These are phyloP conservation scores for Candida pseudoviswanathii DNA, from an alignment of 1,139 yeast species.

Conservation along the genomic window DNA sequence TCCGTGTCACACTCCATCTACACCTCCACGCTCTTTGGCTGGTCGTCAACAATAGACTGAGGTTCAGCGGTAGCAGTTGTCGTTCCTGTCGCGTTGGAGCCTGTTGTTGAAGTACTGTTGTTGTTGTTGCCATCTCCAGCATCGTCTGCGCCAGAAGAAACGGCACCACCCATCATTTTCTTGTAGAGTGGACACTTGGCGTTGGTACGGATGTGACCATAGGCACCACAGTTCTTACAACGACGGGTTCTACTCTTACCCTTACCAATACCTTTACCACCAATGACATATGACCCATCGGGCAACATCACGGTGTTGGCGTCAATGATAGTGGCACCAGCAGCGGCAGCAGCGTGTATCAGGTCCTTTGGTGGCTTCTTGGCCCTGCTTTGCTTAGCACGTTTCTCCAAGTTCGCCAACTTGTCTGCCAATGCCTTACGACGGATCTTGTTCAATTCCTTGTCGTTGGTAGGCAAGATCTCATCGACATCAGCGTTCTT, in stretches of 20 bases:
- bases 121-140: not conserved
- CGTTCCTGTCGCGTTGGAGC: not conserved
- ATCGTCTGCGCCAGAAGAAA: not conserved
- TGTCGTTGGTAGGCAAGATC: constrained; percentile 79
- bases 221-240: constrained; percentile 94
- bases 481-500: constrained; percentile 62
- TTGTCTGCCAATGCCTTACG: constrained; percentile 81
- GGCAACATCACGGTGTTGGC: constrained; percentile 48
- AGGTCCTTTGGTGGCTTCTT: constrained; percentile 37
- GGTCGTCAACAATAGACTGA: not conserved
- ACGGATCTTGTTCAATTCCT: constrained; percentile 78
- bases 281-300: constrained; percentile 49
- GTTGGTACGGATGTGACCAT: constrained; percentile 92
- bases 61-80: not conserved
- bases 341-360: constrained; percentile 48
- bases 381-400: constrained; percentile 47
- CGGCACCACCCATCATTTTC: constrained; percentile 24
- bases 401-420: constrained; percentile 79
- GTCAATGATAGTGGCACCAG: constrained; percentile 44
- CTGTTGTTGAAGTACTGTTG: not conserved
- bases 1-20: not conserved
- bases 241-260: constrained; percentile 81
- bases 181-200: constrained; percentile 83
- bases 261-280: constrained; percentile 70
- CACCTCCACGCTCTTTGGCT: constrained; percentile 1